A percentile compares a stretch with the other conserved stretches of the same genome.
Conservation (phyloP, 441 rosid genomes). For the Bruguiera hainesii region DNA sequence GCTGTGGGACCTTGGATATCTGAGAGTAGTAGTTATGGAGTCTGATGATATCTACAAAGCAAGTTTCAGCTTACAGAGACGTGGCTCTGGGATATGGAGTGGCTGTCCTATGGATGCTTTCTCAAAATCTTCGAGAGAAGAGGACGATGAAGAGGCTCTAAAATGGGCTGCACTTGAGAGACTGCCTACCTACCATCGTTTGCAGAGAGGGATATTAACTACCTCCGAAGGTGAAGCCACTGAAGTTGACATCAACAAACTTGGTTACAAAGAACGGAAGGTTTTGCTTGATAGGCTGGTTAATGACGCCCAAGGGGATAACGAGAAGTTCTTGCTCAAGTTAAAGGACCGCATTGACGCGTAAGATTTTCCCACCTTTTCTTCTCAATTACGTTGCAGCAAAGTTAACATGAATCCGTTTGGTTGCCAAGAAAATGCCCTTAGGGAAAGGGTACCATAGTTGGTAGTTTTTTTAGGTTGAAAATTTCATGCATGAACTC, state of each 20-base stretch:
- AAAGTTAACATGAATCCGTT: too few relatives aligned
- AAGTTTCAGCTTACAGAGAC: constrained; percentile 17
- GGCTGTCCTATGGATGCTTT: constrained; percentile 20
- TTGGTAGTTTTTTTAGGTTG: too few relatives aligned
- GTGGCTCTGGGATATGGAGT: constrained; percentile 25
- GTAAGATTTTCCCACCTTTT: constrained; percentile 18
- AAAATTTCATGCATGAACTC: too few relatives aligned
- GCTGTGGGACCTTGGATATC: too few relatives aligned
- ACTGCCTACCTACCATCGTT: constrained; percentile 50
- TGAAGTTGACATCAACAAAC: constrained; percentile 44
- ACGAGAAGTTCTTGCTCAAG: constrained; percentile 55
- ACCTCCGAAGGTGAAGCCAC: constrained; percentile 32
- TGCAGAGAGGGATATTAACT: constrained; percentile 42
- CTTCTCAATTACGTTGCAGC: too few relatives aligned
- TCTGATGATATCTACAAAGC: constrained; percentile 18
- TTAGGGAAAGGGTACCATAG: too few relatives aligned
- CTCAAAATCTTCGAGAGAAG: constrained; percentile 27
- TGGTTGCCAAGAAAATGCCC: too few relatives aligned
- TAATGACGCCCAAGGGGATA: constrained; percentile 38
- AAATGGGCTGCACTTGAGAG: constrained; percentile 53
- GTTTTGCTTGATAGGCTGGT: constrained; percentile 47
- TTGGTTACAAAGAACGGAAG: constrained; percentile 45
- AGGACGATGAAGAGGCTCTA: constrained; percentile 44
- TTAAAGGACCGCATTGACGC: constrained; percentile 57
- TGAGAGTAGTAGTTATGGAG: constrained; percentile 20